A percentile compares a stretch with the other conserved stretches of the same genome.
Evolutionary conservation across 2,329 filamentous ascomycete genomes (phyloP).

Genomic region (Lachnellula arida): DNA sequence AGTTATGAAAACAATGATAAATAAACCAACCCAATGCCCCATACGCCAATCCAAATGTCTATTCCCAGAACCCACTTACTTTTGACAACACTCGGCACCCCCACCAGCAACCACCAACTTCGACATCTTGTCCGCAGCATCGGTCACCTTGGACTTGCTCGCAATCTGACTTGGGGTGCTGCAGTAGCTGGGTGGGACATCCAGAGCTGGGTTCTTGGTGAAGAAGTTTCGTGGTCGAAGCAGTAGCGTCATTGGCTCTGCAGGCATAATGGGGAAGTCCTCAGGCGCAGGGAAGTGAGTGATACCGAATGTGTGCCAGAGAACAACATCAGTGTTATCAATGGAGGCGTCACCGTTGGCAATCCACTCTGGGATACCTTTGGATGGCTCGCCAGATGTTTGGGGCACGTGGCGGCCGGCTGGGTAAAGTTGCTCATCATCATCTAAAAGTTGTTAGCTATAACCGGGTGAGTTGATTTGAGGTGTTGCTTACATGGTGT

Average conservation of each 20-base stretch:
- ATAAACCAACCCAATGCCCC: background rate
- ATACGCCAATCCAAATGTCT: too few species aligned
- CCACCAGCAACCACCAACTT: constrained; percentile 21
- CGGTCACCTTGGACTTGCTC: constrained; percentile 40
- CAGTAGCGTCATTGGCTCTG: constrained; percentile 69
- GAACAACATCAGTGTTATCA: constrained; percentile 78
- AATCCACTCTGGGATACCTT: constrained; percentile 39
- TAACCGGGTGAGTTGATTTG: constrained; percentile 43
- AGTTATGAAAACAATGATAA: background rate
- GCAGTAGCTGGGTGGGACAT: constrained; percentile 61
- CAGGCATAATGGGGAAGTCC: constrained; percentile 90
- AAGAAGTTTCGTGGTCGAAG: constrained; percentile 57
- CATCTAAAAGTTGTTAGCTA: constrained; percentile 37
- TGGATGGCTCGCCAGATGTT: constrained; percentile 44
- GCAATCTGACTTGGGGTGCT: constrained; percentile 66
- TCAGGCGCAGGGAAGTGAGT: constrained; percentile 87
- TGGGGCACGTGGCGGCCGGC: constrained; percentile 59
- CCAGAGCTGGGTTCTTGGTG: constrained; percentile 51
- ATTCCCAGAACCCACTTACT: constrained; percentile 19
- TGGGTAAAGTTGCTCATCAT: constrained; percentile 54
- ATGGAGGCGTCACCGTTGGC: constrained; percentile 63
- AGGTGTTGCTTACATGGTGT: constrained; percentile 60
- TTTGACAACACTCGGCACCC: constrained; percentile 25
- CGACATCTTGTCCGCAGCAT: constrained; percentile 46
- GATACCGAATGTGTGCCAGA: constrained; percentile 92